These are phyloP conservation scores for Leucocoprinus sp. DNA, from an alignment of 768 basidiomycete species.

Conservation along the genomic window DNA sequence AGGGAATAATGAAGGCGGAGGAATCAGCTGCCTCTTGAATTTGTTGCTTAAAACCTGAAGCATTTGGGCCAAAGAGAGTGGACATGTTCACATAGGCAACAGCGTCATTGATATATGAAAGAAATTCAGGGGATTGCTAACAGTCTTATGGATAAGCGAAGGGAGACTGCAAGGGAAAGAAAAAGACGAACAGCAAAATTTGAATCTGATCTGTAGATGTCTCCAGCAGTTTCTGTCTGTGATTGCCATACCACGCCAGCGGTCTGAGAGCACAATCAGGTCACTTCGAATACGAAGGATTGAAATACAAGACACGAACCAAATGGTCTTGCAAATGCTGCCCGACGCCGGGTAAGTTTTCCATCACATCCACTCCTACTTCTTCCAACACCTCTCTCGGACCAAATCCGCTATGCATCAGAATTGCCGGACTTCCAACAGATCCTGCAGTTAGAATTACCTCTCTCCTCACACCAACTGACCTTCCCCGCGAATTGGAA, in stretches of 20 bases:
- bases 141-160: background rate
- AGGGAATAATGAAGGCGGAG: constrained; percentile 18
- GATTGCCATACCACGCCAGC: constrained; percentile 21
- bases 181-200: constrained; percentile 22
- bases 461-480: constrained; percentile 52
- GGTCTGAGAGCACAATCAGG: constrained; percentile 15
- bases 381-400: constrained; percentile 36
- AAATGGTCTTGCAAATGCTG: constrained; percentile 50
- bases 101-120: constrained; percentile 57
- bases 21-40: background rate
- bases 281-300: background rate
- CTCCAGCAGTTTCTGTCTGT: constrained; percentile 24
- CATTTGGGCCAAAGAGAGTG: constrained; percentile 28
- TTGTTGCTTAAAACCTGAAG: constrained; percentile 13
- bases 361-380: constrained; percentile 31
- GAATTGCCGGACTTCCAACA: constrained; percentile 40
- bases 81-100: constrained; percentile 52
- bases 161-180: background rate
- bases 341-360: constrained; percentile 45
- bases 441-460: constrained; percentile 38
- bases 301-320: constrained; percentile 18
- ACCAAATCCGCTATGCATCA: constrained; percentile 48
- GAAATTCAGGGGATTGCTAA: constrained; percentile 28
- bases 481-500: constrained; percentile 23
- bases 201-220: constrained; percentile 20